Base-by-base conservation (phyloP, 2,329 filamentous ascomycete species). In the Colletotrichum musicola region DNA sequence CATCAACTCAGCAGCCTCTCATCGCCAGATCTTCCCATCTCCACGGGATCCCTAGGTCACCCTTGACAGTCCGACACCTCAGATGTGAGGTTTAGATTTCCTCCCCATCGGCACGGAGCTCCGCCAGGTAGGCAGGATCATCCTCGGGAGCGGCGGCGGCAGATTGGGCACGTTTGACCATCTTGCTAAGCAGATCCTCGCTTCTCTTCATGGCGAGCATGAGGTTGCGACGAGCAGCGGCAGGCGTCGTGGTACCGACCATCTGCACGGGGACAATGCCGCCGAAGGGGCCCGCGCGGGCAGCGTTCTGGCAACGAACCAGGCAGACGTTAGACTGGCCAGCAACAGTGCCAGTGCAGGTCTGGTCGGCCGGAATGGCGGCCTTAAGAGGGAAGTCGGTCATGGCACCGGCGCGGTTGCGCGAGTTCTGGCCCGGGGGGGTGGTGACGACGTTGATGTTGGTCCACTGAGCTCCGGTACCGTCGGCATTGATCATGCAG, bases 401-500 rank as follows among this genome's bases (percentile, higher is more conserved):
- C 38, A 73, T 70, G 55, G 77, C 78, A 60, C 82, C 82, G 27
- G 78, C 73, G 73, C 77, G 76, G 76, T 85, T 85, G 56, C 85
- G 82, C 62, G 82, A 84, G 71, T 82, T 84, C 64, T 82, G 78
- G 64, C 87, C 87, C 1, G 83, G 83, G 3, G 87, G 82, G 70
- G 86, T 85, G 65, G 81, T 80, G 25, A 85, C 86, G 62, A 91
- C 88, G 40, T 84, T 78, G 75, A 89, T 86, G 69, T 84, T 78
- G 22, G 79, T 76, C 84, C 87, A 90, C 71, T 80, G 76, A 55
- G 81, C 75, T 25, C 84, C 89, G 4, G 88, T 89, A 64, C 82
- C 89, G 65, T 89, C 88, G 63, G 82, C 77, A 74, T 90, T 89
- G 75, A 91, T 89, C 83, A 88, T 88, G 81, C 89, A 90, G 6